Evolutionary conservation across 306 rosid genomes (phyloP), one percentile per base, ranked within the genome.

Genomic region (Casuarina cunninghamiana): DNA sequence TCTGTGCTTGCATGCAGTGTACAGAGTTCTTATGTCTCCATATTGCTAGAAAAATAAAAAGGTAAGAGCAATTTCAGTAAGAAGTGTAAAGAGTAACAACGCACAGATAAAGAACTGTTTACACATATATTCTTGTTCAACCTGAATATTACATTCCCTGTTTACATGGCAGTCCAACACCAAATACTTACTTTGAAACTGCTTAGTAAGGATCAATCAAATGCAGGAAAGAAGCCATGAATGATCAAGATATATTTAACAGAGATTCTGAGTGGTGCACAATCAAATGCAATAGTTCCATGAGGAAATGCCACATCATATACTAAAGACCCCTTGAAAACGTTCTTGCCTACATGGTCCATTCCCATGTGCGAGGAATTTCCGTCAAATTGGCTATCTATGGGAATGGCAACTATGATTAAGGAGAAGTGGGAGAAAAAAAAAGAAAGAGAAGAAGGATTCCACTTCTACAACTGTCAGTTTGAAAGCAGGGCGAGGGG

Each of bases 1-100:
- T 77, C 98, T 83, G 81, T 91, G 98, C 89, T 93, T 93, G 93
- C 98, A 91, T 57, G 97, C 97, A 66, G 98, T 93, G 80, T 93
- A 93, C 77, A 93, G 84, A 81, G 98, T 90, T 85, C 97, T 82
- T 90, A 93, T 91, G 84, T 90, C 98, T 81, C 98, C 98, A 72
- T 87, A 90, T 88, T 91, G 98, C 98, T 93, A 74, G 84, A 75
- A 88, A 68, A 82, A 19, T 60, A 72, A 8, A 69, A 83, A 65
- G 77, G 2, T 15, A 15, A 73, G 75, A 54, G 38, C 53, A 70
- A 73, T 48, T 57, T 66, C 76, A 72, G 48, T 41, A 71, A 79
- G 46, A 71, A 75, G 80, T 78, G 74, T 63, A 41, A 37, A 76
- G 44, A 48, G 13, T 78, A 58, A 26, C 6, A 78, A 49, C 73